A percentile compares a stretch with the other conserved stretches of the same genome.
Evolutionary conservation across 768 basidiomycete genomes (phyloP).

Genomic region (Lactarius sp.): DNA sequence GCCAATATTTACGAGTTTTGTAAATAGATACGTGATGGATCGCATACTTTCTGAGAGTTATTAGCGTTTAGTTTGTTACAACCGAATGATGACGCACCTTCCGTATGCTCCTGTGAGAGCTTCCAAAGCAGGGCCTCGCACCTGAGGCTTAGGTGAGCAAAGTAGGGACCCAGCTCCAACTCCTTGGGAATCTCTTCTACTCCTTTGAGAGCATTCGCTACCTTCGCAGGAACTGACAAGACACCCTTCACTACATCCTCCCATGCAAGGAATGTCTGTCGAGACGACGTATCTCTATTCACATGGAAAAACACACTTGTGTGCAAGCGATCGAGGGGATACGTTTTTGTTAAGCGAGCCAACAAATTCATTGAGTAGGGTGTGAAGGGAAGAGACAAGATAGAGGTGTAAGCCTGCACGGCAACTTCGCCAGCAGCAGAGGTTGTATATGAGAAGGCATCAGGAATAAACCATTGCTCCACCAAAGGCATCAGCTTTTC

Average conservation of each 20-base stretch:
- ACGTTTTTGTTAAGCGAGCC: conserved; percentile 49
- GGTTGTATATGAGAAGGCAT: conserved; percentile 48
- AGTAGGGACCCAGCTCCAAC: conserved; percentile 56
- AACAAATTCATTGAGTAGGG: conserved; percentile 51
- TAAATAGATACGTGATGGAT: conserved; percentile 50
- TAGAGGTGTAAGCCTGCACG: conserved; percentile 56
- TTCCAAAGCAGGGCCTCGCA: conserved; percentile 47
- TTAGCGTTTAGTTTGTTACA: not conserved
- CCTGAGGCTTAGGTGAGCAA: conserved; percentile 47
- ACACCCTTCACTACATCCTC: conserved; percentile 68
- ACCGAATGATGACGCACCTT: conserved; percentile 39
- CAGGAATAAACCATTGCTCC: conserved; percentile 73
- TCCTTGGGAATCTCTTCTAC: conserved; percentile 39
- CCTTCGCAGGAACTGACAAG: conserved; percentile 66
- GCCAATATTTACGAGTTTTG: conserved; percentile 64
- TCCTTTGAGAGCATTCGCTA: conserved; percentile 62
- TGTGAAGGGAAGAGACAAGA: conserved; percentile 48
- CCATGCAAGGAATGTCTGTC: conserved; percentile 48
- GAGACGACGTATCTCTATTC: conserved; percentile 20
- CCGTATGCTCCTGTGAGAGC: conserved; percentile 35
- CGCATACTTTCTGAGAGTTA: conserved; percentile 27
- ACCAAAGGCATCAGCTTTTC: conserved; percentile 42
- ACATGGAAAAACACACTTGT: conserved; percentile 41
- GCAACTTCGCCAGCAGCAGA: conserved; percentile 49
- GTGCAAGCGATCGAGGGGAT: conserved; percentile 67